Conservation (phyloP, 2,329 filamentous ascomycete genomes). For the Ophiostoma perfectum region DNA sequence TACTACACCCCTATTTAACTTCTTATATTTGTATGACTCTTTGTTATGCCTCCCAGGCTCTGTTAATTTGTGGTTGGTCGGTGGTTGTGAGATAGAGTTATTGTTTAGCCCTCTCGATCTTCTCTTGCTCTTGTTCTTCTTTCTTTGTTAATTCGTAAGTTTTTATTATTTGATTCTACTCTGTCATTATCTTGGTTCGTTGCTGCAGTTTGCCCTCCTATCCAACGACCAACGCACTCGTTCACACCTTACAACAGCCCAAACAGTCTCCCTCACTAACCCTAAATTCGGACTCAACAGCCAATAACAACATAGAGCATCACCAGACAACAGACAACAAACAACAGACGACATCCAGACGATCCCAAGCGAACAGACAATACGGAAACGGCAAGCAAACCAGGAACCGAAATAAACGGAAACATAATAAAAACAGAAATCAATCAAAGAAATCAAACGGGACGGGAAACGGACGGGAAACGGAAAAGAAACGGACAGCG, state of each 20-base stretch:
- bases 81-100: neutral
- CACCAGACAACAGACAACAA: neutral
- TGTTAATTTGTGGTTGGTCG: neutral
- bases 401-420: neutral
- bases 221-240: no score
- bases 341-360: neutral
- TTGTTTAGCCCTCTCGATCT: neutral
- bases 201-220: neutral
- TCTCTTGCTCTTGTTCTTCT: neutral
- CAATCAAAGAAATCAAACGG: neutral
- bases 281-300: neutral
- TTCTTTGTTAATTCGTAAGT: neutral
- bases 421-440: no score
- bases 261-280: neutral
- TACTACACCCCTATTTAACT: constrained; percentile 1
- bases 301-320: neutral
- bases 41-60: neutral
- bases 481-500: neutral
- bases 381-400: neutral
- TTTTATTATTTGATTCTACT: neutral
- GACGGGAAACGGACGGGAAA: neutral
- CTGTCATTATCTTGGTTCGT: neutral
- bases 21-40: neutral
- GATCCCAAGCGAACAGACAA: neutral
- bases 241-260: neutral